Base-by-base conservation (phyloP, 306 rosid genomes). In the Medicago ruthenica region DNA sequence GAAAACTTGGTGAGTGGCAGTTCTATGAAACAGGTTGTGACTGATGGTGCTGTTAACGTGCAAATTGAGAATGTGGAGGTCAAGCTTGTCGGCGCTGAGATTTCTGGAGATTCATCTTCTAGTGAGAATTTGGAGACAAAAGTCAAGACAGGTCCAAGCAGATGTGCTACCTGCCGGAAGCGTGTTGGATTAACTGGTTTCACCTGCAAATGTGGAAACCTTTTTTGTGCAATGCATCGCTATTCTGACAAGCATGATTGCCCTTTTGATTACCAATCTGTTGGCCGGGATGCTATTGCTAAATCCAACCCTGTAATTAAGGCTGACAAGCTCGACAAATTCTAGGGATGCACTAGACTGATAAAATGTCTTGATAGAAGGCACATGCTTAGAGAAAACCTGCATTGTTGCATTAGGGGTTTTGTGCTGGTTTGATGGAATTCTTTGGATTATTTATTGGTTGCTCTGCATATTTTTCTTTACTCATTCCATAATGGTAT, bases 171-270 rank as follows among this genome's bases (percentile, higher is more conserved):
- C 44, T 91, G 97, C 71, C 78, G 51, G 71, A 89, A 86, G 80
- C 94, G 94, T 20, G 91, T 91, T 53, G 94, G 92, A 69, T 66
- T 91, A 79, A 87, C 94, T 21, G 94, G 97, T 59, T 91, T 91
- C 86, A 83, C 79, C 75, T 91, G 97, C 86, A 91, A 82, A 83
- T 91, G 92, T 75, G 94, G 92, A 48, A 80, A 83, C 58, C 63
- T 87, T 61, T 91, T 87, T 60, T 91, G 94, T 65, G 73, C 92
- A 9, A 55, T 16, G 50, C 97, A 91, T 76, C 94, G 91, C 15
- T 91, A 89, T 70, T 86, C 94, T 5, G 95, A 91, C 60, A 87
- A 89, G 80, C 92, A 91, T 20, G 84, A 78, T 18, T 91, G 95
- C 73, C 73, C 87, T 12, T 89, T 85, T 59, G 95, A 91, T 80